Evolutionary conservation across 2,329 filamentous ascomycete genomes (phyloP).

Genomic region (Xylaria sp.): DNA sequence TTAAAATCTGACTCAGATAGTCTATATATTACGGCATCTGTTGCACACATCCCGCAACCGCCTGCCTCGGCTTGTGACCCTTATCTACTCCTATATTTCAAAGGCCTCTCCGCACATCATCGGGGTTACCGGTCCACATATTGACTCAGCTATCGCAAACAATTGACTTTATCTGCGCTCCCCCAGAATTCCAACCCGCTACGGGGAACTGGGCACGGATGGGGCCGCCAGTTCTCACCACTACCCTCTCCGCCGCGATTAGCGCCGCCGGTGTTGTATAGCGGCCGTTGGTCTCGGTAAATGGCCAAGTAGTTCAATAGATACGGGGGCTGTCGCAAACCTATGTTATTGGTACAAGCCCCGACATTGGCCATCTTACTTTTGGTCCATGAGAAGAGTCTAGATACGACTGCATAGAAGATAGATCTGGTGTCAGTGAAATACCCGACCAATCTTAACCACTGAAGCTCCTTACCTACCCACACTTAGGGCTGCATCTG

Average conservation of each 20-base stretch:
- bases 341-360: no score
- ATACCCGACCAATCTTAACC: not conserved
- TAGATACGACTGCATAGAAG: not conserved
- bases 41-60: not conserved
- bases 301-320: no score
- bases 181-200: not conserved
- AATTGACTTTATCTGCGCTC: not conserved
- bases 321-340: no score
- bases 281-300: no score
- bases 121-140: constrained; percentile 20
- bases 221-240: not conserved
- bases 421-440: not conserved
- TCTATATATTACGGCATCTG: not conserved
- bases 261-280: not conserved
- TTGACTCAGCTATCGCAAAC: constrained; percentile 1
- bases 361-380: no score
- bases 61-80: not conserved
- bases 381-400: not conserved
- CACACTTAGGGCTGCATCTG: constrained; percentile 12
- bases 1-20: constrained; percentile 29
- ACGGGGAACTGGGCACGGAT: no score
- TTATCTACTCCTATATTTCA: constrained; percentile 9
- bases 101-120: not conserved
- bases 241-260: not conserved
- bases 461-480: not conserved